Conservation (phyloP, 2,329 filamentous ascomycete species). For the Dactylonectria estremocensis region DNA sequence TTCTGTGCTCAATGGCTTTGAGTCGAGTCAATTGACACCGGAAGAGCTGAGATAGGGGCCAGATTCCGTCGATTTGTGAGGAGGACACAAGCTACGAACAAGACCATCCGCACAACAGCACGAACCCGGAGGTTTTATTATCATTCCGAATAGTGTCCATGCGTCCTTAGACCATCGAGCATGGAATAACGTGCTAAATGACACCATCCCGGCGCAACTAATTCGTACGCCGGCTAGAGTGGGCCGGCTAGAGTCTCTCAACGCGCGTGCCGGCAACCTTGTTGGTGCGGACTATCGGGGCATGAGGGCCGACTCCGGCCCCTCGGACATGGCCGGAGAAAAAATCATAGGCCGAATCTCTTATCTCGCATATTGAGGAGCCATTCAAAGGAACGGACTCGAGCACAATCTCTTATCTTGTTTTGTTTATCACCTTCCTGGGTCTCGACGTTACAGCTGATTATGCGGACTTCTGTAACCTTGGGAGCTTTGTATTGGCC, state of each 20-base stretch:
- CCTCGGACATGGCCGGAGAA: constrained; percentile 35
- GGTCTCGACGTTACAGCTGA: constrained; percentile 12
- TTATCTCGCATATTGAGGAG: constrained; percentile 28
- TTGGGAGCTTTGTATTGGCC: not conserved
- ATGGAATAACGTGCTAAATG: constrained; percentile 50
- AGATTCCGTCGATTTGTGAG: constrained; percentile 1
- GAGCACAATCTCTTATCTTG: constrained; percentile 3
- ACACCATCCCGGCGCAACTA: constrained; percentile 46
- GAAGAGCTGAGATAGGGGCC: constrained; percentile 12
- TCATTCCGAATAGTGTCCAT: constrained; percentile 21
- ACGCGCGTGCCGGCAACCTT: constrained; percentile 38
- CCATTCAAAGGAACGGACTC: constrained; percentile 15
- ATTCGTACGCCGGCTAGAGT: constrained; percentile 40
- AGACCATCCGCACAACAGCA: constrained; percentile 25
- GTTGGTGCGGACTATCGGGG: constrained; percentile 41
- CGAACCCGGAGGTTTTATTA: constrained; percentile 43
- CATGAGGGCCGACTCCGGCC: constrained; percentile 36
- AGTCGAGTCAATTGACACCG: constrained; percentile 7
- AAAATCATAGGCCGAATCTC: constrained; percentile 36
- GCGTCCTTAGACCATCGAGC: constrained; percentile 45
- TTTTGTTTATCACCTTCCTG: not conserved
- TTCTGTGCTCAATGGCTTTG: not conserved
- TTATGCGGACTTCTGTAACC: not conserved
- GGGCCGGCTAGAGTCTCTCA: constrained; percentile 43
- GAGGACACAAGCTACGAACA: constrained; percentile 24